Evolutionary conservation across 2,329 filamentous ascomycete genomes (phyloP).

Genomic region (Fusarium sp.): DNA sequence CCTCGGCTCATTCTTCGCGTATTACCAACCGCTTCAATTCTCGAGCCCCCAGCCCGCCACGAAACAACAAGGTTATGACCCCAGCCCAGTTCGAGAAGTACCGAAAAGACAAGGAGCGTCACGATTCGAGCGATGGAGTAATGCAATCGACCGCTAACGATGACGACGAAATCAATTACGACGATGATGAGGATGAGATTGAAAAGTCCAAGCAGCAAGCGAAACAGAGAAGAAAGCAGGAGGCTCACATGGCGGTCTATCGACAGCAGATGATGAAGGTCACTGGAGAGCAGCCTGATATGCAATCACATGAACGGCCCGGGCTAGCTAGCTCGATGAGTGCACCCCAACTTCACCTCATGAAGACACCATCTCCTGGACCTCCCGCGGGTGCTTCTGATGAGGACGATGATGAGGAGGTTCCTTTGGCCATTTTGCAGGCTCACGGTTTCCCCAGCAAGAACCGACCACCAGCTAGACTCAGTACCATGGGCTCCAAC

Average conservation of each 20-base stretch:
- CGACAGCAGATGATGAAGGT: constrained; percentile 98
- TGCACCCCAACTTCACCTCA: constrained; percentile 67
- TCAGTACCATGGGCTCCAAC: constrained; percentile 75
- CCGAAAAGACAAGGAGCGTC: constrained; percentile 78
- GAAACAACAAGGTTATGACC: constrained; percentile 88
- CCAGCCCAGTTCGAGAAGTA: constrained; percentile 88
- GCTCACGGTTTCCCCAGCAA: constrained; percentile 90
- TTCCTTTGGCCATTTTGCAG: constrained; percentile 86
- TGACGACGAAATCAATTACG: constrained; percentile 73
- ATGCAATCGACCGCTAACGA: constrained; percentile 63
- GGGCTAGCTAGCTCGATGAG: constrained; percentile 70
- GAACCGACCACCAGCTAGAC: constrained; percentile 77
- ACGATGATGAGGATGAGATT: constrained; percentile 82
- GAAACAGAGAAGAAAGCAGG: constrained; percentile 86
- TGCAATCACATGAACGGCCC: constrained; percentile 61
- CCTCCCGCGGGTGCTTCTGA: constrained; percentile 68
- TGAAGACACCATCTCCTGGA: constrained; percentile 54
- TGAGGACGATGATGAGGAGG: constrained; percentile 91
- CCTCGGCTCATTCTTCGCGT: constrained; percentile 54
- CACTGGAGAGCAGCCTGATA: constrained; percentile 73
- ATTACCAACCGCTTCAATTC: constrained; percentile 53
- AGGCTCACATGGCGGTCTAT: constrained; percentile 90
- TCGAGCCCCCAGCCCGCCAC: constrained; percentile 56
- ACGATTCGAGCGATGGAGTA: constrained; percentile 58
- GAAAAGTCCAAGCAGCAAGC: constrained; percentile 80